Percentiles rank a stretch among this genome's conserved stretches.
These are phyloP conservation scores for Helianthus tuberosus DNA, from an alignment of 129 eudicot species.

Conservation along the genomic window DNA sequence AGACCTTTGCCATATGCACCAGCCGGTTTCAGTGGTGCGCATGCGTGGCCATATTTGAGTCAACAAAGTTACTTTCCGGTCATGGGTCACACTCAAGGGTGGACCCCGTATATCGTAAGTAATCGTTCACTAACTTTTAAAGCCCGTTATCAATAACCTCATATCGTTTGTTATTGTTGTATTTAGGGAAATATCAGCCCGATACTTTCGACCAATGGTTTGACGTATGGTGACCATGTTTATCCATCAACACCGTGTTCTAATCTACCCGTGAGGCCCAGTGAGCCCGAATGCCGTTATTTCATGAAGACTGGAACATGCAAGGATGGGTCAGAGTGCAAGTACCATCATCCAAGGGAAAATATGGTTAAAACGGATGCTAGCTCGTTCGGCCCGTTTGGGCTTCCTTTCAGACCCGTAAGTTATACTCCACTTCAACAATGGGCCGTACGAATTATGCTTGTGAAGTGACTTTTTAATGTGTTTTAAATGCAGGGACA, in stretches of 20 bases:
- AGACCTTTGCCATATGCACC: slow-evolving; percentile 28
- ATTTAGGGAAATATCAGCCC: slow-evolving; percentile 50
- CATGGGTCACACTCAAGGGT: slow-evolving; percentile 38
- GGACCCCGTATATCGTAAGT: slow-evolving; percentile 67
- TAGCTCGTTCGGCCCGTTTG: slow-evolving; percentile 68
- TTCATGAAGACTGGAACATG: slow-evolving; percentile 83
- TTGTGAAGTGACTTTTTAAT: slow-evolving; percentile 11
- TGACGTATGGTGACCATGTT: slow-evolving; percentile 34
- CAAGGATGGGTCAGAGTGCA: slow-evolving; percentile 85
- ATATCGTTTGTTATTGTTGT: slow-evolving; percentile 12
- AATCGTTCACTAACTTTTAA: neutral
- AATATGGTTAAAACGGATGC: slow-evolving; percentile 51
- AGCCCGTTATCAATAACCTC: neutral
- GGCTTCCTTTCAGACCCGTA: slow-evolving; percentile 84
- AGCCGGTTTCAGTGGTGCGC: slow-evolving; percentile 40
- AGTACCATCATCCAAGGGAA: slow-evolving; percentile 85
- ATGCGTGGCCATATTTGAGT: slow-evolving; percentile 42
- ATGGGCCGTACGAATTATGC: neutral
- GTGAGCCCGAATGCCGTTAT: slow-evolving; percentile 83
- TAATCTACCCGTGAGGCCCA: slow-evolving; percentile 79
- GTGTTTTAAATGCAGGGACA: slow-evolving; percentile 63
- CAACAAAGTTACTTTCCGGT: slow-evolving; percentile 61
- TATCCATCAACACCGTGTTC: slow-evolving; percentile 34
- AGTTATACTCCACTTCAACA: slow-evolving; percentile 33
- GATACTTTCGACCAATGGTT: slow-evolving; percentile 35